These are phyloP conservation scores for Scheffersomyces lignicola DNA, from an alignment of 1,139 yeast genomes.

Conservation along the genomic window DNA sequence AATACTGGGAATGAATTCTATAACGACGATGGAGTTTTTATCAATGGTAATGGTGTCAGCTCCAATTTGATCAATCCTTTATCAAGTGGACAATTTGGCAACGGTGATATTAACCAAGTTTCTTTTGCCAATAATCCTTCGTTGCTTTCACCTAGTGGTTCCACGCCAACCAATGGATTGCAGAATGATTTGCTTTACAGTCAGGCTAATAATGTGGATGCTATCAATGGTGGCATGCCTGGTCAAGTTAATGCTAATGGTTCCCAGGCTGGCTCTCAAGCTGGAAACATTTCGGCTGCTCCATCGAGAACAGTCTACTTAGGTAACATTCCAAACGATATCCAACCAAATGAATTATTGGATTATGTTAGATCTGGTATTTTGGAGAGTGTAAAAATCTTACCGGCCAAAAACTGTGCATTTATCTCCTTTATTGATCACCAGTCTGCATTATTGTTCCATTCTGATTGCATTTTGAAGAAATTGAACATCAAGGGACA, in stretches of 20 bases:
- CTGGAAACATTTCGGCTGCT: slow-evolving; percentile 32
- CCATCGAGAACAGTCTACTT: slow-evolving; percentile 87
- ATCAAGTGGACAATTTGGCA: slow-evolving; percentile 5
- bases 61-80: slow-evolving; percentile 7
- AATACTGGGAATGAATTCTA: slow-evolving; percentile 21
- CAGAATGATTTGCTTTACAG: slow-evolving; percentile 8
- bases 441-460: slow-evolving; percentile 60
- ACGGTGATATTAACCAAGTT: slow-evolving; percentile 6
- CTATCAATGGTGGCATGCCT: slow-evolving; percentile 8
- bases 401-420: slow-evolving; percentile 60
- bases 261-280: slow-evolving; percentile 5
- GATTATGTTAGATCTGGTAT: slow-evolving; percentile 92
- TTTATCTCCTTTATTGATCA: slow-evolving; percentile 63
- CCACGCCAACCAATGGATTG: not conserved
- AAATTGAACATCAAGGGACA: slow-evolving; percentile 56
- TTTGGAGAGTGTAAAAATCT: slow-evolving; percentile 68
- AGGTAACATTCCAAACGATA: slow-evolving; percentile 84
- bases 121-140: not conserved
- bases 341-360: slow-evolving; percentile 77
- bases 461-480: slow-evolving; percentile 60
- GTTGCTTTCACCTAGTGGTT: not conserved
- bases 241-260: slow-evolving; percentile 7
- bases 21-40: slow-evolving; percentile 23
- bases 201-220: slow-evolving; percentile 5
- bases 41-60: slow-evolving; percentile 12